These are phyloP conservation scores for Barnettozyma siamensis DNA, from an alignment of 805 yeast genomes.

Conservation along the genomic window DNA sequence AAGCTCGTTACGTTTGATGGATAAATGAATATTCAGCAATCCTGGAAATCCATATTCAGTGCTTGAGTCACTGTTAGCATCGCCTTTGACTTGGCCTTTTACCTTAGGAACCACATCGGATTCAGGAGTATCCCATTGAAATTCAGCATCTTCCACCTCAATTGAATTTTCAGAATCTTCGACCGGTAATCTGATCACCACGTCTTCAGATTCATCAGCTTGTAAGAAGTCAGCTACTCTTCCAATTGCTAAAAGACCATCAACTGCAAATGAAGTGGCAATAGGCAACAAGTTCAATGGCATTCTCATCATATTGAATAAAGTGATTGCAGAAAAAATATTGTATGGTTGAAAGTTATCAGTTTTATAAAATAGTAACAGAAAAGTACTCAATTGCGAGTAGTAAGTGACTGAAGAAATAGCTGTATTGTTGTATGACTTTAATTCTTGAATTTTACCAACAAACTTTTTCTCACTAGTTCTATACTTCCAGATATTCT, in stretches of 20 bases:
- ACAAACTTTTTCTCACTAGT: conserved; percentile 55
- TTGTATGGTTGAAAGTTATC: conserved; percentile 46
- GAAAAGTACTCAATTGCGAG: conserved; percentile 68
- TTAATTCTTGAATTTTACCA: conserved; percentile 55
- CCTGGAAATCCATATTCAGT: conserved; percentile 31
- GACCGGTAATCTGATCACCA: conserved; percentile 25
- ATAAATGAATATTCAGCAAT: conserved; percentile 45
- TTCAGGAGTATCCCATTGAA: conserved; percentile 51
- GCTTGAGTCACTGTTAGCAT: background rate
- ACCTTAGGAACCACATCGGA: conserved; percentile 21
- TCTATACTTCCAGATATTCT: conserved; percentile 51
- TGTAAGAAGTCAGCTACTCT: conserved; percentile 44
- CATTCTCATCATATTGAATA: conserved; percentile 56
- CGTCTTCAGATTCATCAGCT: conserved; percentile 34
- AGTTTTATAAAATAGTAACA: conserved; percentile 45
- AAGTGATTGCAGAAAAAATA: conserved; percentile 64
- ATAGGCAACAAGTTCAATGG: conserved; percentile 63
- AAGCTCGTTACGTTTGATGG: conserved; percentile 59
- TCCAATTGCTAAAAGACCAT: conserved; percentile 51
- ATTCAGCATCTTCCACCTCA: conserved; percentile 38
- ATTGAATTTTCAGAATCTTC: conserved; percentile 41
- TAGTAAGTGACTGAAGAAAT: conserved; percentile 46
- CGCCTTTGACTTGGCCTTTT: no score
- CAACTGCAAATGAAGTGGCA: conserved; percentile 55
- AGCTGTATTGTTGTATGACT: conserved; percentile 59